Base-by-base conservation (phyloP, 225 moss, liverwort and hornwort genomes). In the Pseudoscleropodium purum region DNA sequence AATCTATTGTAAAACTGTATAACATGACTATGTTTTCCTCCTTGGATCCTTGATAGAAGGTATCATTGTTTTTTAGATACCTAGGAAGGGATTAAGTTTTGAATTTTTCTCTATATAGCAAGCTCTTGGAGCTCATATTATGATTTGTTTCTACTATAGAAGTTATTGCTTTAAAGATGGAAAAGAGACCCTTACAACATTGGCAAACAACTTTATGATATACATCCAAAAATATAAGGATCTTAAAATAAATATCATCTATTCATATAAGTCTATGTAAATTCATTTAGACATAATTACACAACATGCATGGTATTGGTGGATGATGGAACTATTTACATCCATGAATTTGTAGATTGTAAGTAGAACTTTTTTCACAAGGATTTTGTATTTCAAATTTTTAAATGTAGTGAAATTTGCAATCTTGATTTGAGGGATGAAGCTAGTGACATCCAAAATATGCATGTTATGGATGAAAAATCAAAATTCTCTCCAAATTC, bases 61-160 rank as follows among this genome's bases (percentile, higher is more conserved):
- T 27, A 73, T 73, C 43, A 16, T 43, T 9, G 1, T 26, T 45
- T 75, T 2, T 31, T 75, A 1, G 18, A 75, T 75, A 31, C 11
- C 2, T 18, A 31, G 0, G 1, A 2, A 30, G 39, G 15, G 21
- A 0, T 25, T 30, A 30, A 30, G 3, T 45, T 43, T 29, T 8
- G 4, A 15, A 5, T 12, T 15, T 72, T 41, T 8, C 8, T 72
- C 4, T 26, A 1, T 0, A 0, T 15, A 1, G 9, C 5, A 25
- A 25, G 15, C 8, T 25, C 24, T 25, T 15, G 0, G 15, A 72
- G 15, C 4, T 70, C 0, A 0, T 39, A 39, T 14, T 7, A 1
- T 39, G 0, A 25, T 39, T 14, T 70, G 25, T 39, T 25, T 39
- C 25, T 1, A 70, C 1, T 25, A 15, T 5, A 72, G 5, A 41